phyloP scores from a whole-genome alignment of 768 basidiomycete genomes.

The Tulasnella sp. region DNA sequence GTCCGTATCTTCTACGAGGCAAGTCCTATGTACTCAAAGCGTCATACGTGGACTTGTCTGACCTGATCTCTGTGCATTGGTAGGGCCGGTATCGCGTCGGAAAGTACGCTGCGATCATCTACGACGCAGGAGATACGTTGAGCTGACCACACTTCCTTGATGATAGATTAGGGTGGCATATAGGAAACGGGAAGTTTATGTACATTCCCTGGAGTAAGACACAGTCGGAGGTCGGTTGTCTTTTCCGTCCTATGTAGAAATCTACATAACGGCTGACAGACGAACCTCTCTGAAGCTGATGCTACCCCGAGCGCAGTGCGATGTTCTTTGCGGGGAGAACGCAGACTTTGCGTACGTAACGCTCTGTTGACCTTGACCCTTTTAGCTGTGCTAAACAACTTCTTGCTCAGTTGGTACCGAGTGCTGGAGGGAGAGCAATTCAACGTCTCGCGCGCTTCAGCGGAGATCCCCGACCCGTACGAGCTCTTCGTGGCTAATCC shows the following conservation, averaged over 20 bases:
- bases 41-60: neutral
- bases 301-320: neutral
- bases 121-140: too few species aligned
- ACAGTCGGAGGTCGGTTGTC: neutral
- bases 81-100: neutral
- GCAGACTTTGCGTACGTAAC: constrained; percentile 1
- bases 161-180: neutral
- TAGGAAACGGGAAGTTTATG: neutral
- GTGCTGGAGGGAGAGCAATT: neutral
- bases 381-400: neutral
- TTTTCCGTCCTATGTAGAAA: neutral
- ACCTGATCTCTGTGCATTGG: neutral
- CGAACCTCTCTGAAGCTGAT: neutral
- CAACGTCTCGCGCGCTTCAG: neutral
- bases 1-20: constrained; percentile 1
- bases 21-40: neutral
- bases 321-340: constrained; percentile 6
- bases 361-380: neutral
- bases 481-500: neutral
- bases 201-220: neutral
- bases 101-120: neutral
- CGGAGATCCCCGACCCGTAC: neutral
- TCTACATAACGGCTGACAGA: neutral
- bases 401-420: neutral
- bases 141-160: too few species aligned